Evolutionary conservation across 1,284 basidiomycete species (phyloP), one percentile per base, ranked within the genome.

Genomic region (Pseudozyma thailandica): DNA sequence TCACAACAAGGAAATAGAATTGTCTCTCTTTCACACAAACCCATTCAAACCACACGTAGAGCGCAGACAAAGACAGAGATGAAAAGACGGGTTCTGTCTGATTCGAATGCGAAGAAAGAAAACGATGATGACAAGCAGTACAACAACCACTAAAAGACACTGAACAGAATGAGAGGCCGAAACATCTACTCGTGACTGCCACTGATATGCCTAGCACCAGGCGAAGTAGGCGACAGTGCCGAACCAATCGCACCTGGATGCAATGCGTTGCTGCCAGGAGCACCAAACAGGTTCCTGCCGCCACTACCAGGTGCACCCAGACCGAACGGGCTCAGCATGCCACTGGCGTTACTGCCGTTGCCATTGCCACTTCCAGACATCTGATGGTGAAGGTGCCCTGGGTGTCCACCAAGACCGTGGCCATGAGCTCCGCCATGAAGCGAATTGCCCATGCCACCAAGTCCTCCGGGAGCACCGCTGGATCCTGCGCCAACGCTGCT

Each of bases 221-320:
- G 58, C 33, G 64, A 72, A 10, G 70, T 68, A 15, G 70, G 63
- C 42, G 70, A 72, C 12, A 72, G 51, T 7, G 63, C 63, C 12
- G 55, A 57, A 6, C 69, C 69, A 46, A 72, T 72, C 10, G 64
- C 59, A n/a, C 64, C 59, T 4, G 59, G 70, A 37, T 66, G 62
- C 43, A 54, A 27, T 12, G 35, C 38, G 28, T 39, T 57, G 57
- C 68, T 57, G 27, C 69, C 62, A 13, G 63, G 69, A 23, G 69
- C 58, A 12, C 70, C 70, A 35, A 72, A 72, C 13, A 68, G 45
- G 38, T 62, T 72, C 31, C 70, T 49, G 8, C 48, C 26, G 15
- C 63, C 64, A 21, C 52, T 61, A 20, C 66, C 52, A 12, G 68
- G 52, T 12, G 66, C 66, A 16, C 66, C 66, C 6, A 71, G 53